Conservation (phyloP, 2,329 filamentous ascomycete species). For the Sphaerostilbella broomeana region DNA sequence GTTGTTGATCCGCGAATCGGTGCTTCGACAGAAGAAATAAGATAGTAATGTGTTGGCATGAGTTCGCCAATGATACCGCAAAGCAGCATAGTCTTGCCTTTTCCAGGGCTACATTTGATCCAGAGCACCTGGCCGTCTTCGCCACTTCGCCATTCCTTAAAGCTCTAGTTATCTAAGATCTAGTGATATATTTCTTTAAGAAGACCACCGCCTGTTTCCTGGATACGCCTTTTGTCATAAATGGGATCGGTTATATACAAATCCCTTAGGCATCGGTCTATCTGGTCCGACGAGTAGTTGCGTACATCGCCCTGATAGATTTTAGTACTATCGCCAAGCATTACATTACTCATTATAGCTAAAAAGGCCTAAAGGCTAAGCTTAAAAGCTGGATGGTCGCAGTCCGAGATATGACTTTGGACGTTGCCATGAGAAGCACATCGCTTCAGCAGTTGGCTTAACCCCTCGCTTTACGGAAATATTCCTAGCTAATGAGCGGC, state of each 20-base stretch:
- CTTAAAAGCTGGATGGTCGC: too few species aligned
- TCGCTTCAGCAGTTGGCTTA: too few species aligned
- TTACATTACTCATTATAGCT: too few species aligned
- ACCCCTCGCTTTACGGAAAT: too few species aligned
- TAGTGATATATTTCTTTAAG: slow-evolving; percentile 27
- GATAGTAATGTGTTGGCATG: slow-evolving; percentile 9
- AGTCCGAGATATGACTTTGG: too few species aligned
- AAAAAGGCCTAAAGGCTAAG: too few species aligned
- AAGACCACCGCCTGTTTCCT: slow-evolving; percentile 29
- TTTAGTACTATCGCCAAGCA: too few species aligned
- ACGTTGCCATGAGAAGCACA: too few species aligned
- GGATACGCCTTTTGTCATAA: slow-evolving; percentile 29
- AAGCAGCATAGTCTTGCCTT: slow-evolving; percentile 35
- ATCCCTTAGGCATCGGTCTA: slow-evolving; percentile 18
- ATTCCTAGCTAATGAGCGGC: too few species aligned
- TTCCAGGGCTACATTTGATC: slow-evolving; percentile 27
- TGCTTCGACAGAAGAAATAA: slow-evolving; percentile 9
- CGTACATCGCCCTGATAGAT: too few species aligned
- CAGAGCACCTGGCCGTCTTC: slow-evolving; percentile 23
- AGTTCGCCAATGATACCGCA: slow-evolving; percentile 26
- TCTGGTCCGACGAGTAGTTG: too few species aligned
- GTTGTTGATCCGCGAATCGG: slow-evolving; percentile 30
- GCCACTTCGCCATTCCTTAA: slow-evolving; percentile 15
- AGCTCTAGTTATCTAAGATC: slow-evolving; percentile 26
- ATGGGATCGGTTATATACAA: slow-evolving; percentile 22